Conservation (phyloP, 2,329 filamentous ascomycete genomes). For the Exophiala sp. region DNA sequence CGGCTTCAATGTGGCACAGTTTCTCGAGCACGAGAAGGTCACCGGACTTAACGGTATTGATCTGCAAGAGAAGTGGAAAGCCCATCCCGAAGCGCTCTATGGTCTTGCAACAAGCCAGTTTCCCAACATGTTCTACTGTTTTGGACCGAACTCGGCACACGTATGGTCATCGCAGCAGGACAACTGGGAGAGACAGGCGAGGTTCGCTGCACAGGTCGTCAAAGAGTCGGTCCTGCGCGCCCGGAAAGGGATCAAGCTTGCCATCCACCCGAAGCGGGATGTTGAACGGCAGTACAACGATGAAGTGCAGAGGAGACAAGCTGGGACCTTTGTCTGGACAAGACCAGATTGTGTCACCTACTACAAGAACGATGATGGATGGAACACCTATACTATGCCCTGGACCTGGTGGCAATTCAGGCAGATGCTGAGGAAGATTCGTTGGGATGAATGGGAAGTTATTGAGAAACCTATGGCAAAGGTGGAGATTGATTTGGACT, state of each 20-base stretch:
- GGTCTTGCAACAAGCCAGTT: conserved; percentile 8
- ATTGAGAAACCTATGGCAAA: conserved; percentile 1
- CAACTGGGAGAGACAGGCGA: conserved; percentile 4
- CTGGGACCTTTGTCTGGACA: conserved; percentile 3
- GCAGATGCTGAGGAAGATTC: conserved; percentile 7
- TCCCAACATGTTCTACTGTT: conserved; percentile 18
- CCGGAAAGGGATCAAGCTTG: conserved; percentile 1
- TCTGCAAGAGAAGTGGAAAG: conserved; percentile 13
- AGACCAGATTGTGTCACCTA: conserved; percentile 6
- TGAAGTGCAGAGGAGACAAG: conserved; percentile 2
- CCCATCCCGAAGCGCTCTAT: conserved; percentile 10
- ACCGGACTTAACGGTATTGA: conserved; percentile 6
- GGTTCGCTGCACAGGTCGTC: conserved; percentile 2
- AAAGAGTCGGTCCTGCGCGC: background rate
- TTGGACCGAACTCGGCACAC: conserved; percentile 11
- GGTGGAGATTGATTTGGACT: background rate
- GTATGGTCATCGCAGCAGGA: conserved; percentile 13
- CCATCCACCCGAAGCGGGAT: background rate
- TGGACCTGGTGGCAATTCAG: conserved; percentile 10
- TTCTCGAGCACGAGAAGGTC: conserved; percentile 14
- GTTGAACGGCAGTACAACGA: conserved; percentile 4
- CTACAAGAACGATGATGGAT: conserved; percentile 9
- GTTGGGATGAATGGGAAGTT: conserved; percentile 6
- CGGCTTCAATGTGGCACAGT: conserved; percentile 12
- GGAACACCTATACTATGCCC: conserved; percentile 9